A percentile compares a stretch with the other conserved stretches of the same genome.
phyloP scores from a whole-genome alignment of 805 yeast genomes.

The Lipomyces mesembrius region DNA sequence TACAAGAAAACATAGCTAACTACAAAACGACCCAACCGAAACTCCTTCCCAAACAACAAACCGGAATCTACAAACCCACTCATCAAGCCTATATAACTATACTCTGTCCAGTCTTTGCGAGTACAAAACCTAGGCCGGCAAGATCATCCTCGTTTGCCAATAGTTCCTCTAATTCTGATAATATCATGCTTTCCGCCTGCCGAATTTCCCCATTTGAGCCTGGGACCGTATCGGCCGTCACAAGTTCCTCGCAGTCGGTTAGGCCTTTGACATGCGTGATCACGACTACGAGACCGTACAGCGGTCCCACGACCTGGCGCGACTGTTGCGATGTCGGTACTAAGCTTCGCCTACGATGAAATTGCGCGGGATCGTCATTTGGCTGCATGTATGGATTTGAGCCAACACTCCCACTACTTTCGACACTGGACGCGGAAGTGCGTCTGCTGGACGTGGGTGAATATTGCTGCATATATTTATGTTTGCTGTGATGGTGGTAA shows the following conservation, averaged over 20 bases:
- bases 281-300: slow-evolving; percentile 34
- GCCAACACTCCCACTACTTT: slow-evolving; percentile 21
- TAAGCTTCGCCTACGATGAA: neutral
- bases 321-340: neutral
- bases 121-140: slow-evolving; percentile 32
- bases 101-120: slow-evolving; percentile 33
- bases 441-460: slow-evolving; percentile 34
- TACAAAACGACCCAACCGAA: neutral
- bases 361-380: slow-evolving; percentile 4
- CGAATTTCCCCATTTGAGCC: neutral
- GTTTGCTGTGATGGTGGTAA: slow-evolving; percentile 26
- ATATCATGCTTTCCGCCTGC: slow-evolving; percentile 18
- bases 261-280: slow-evolving; percentile 35
- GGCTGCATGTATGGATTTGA: neutral
- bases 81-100: slow-evolving; percentile 21
- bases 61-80: neutral
- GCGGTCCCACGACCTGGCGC: slow-evolving; percentile 25
- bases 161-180: slow-evolving; percentile 27
- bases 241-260: slow-evolving; percentile 14
- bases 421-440: slow-evolving; percentile 26
- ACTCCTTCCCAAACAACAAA: neutral
- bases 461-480: slow-evolving; percentile 33
- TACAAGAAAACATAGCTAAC: too few species aligned
- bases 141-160: slow-evolving; percentile 31
- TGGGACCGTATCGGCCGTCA: slow-evolving; percentile 4